Base-by-base conservation (phyloP, 495 filamentous ascomycete genomes). In the Venustampulla echinocandica region DNA sequence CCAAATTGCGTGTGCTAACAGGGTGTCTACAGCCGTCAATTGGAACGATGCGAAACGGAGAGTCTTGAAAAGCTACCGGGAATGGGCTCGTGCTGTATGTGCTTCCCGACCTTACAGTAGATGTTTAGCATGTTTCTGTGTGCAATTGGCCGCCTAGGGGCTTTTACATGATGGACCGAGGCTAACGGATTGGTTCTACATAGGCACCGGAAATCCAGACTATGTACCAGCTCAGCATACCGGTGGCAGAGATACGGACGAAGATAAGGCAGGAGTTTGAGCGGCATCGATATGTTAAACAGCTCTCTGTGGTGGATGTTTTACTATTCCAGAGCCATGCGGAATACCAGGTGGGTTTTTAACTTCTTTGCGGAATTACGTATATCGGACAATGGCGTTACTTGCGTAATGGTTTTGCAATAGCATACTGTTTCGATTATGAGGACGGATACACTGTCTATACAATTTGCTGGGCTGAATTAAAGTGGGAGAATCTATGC, bases 251-350 rank as follows among this genome's bases (percentile, higher is more conserved):
- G 45, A 81, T 97, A 62, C 87, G 92, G 47, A 90, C 90, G 36
- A 94, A 90, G 73, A 82, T 97, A 60, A 79, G 92, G 58, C 89
- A 97, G 68, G 90, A 98, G 62, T 98, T 98, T 66, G 92, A 98
- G 70, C 77, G 88, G 66, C 83, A 96, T 70, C 74, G 92, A 73
- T 95, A 83, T 61, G 90, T 96, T 38, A 84, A 82, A 61, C 89
- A 97, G 69, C 66, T 97, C 34, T 73, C 71, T 13, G 84, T 87
- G 2, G 80, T 96, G 49, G 93, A 98, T 64, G 79, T 96, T 58
- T 69, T 98, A 41, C 66, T 98, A 25, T 80, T 84, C 58, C 81
- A 94, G 63, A 90, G 84, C 61, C 81, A 94, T 61, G 72, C 80
- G 56, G 92, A 98, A 69, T 95, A 81, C 59, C 92, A 98, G 83